Conservation (phyloP, 2,329 filamentous ascomycete species). For the Diaporthe citriasiana region DNA sequence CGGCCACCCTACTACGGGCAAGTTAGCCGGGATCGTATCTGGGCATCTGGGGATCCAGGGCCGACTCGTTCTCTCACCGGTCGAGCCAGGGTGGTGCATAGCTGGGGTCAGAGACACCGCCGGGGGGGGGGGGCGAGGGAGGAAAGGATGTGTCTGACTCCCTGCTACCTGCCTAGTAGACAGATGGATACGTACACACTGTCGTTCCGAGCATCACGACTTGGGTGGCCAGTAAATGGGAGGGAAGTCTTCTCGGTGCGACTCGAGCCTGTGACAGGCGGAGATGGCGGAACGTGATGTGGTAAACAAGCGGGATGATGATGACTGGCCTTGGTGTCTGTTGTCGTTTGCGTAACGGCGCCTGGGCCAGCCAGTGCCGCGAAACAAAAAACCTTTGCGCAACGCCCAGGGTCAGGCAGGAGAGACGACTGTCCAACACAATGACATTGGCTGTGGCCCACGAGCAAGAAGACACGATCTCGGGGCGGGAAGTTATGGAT, state of each 20-base stretch:
- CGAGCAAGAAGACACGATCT: not conserved
- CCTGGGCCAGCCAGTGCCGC: conserved; percentile 2
- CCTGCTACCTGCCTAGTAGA: not conserved
- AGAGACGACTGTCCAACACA: not conserved
- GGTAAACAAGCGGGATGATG: not conserved
- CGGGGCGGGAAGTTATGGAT: not conserved
- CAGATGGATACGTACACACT: not conserved
- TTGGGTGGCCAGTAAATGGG: not conserved
- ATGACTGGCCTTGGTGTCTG: conserved; percentile 7
- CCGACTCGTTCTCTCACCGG: conserved; percentile 28
- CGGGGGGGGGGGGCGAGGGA: not conserved
- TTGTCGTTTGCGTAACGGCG: conserved; percentile 11
- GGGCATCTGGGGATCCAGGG: conserved; percentile 18
- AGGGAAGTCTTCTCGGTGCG: not conserved
- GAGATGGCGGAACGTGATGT: conserved; percentile 36
- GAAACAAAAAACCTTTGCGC: not conserved
- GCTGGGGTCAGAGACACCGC: too few relatives aligned
- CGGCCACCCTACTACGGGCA: not conserved
- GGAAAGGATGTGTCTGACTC: too few relatives aligned
- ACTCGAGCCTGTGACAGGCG: conserved; percentile 36
- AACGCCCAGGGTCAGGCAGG: not conserved
- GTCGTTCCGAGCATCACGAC: not conserved
- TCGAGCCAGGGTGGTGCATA: conserved; percentile 17
- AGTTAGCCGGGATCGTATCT: not conserved
- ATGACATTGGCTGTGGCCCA: conserved; percentile 2